Percentiles rank a stretch among this genome's conserved stretches.
Evolutionary conservation across 176 grass and related monocot species (phyloP).

Genomic region (Luzula sylvatica): DNA sequence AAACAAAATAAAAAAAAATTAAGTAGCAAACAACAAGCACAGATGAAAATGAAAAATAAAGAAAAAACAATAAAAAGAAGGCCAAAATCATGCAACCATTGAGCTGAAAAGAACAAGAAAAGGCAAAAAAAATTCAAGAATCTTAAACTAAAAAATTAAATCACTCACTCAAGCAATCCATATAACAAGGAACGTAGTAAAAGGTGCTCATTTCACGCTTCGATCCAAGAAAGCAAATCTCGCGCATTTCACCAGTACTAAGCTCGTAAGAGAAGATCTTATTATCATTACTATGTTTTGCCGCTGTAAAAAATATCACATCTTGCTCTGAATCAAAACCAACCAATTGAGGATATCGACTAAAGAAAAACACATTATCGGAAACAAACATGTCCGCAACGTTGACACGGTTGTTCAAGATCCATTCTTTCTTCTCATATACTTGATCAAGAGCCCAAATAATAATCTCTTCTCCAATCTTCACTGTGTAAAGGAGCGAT

Average conservation of each 20-base stretch:
- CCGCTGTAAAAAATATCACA: slow-evolving; percentile 10
- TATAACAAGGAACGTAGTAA: slow-evolving; percentile 25
- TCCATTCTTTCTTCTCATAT: slow-evolving; percentile 3
- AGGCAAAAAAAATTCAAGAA: too few relatives aligned
- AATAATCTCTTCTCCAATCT: slow-evolving; percentile 3
- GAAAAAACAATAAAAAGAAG: too few relatives aligned
- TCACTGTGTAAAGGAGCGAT: slow-evolving; percentile 15
- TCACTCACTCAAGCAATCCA: slow-evolving; percentile 1
- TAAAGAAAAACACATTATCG: slow-evolving; percentile 4
- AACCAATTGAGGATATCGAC: background rate
- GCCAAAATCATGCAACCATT: too few relatives aligned
- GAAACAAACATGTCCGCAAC: slow-evolving; percentile 17
- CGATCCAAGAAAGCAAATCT: slow-evolving; percentile 2
- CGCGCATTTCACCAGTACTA: slow-evolving; percentile 14
- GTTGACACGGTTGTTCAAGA: background rate
- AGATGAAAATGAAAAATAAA: too few relatives aligned
- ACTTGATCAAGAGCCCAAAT: slow-evolving; percentile 11
- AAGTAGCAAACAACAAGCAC: too few relatives aligned
- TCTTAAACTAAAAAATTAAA: slow-evolving; percentile 9
- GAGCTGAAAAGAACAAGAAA: too few relatives aligned
- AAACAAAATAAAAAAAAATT: too few relatives aligned
- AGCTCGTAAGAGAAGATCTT: slow-evolving; percentile 14
- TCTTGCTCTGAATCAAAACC: slow-evolving; percentile 10
- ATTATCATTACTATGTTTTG: slow-evolving; percentile 8
- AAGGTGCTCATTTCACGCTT: background rate